Conservation (phyloP, 495 filamentous ascomycete genomes). For the Neurospora sp. region DNA sequence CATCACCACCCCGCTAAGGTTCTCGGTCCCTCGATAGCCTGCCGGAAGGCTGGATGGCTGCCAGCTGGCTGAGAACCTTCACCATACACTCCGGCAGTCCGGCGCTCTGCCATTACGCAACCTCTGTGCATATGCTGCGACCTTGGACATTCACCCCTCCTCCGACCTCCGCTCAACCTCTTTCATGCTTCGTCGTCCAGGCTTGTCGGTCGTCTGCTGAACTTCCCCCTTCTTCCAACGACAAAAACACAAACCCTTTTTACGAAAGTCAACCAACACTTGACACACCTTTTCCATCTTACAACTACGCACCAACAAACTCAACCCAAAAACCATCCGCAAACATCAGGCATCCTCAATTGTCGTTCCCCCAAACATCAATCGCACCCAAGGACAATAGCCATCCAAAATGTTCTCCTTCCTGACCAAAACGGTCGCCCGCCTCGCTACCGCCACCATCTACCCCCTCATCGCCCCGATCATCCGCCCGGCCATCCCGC, state of each 20-base stretch:
- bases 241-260: background rate
- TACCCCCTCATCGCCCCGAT: background rate
- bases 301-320: background rate
- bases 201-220: background rate
- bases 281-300: background rate
- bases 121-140: background rate
- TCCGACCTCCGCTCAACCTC: background rate
- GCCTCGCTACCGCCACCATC: background rate
- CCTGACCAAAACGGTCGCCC: background rate
- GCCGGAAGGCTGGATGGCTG: background rate
- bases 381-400: background rate
- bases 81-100: background rate
- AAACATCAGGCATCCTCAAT: background rate
- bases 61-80: background rate
- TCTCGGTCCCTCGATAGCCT: background rate
- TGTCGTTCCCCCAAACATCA: background rate
- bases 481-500: background rate
- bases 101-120: background rate
- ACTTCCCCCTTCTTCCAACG: background rate
- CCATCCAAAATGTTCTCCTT: background rate
- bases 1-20: background rate
- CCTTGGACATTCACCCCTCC: background rate
- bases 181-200: background rate
- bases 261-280: background rate
- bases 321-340: background rate